Evolutionary conservation across 306 rosid species (phyloP).

Genomic region (Senna tora): DNA sequence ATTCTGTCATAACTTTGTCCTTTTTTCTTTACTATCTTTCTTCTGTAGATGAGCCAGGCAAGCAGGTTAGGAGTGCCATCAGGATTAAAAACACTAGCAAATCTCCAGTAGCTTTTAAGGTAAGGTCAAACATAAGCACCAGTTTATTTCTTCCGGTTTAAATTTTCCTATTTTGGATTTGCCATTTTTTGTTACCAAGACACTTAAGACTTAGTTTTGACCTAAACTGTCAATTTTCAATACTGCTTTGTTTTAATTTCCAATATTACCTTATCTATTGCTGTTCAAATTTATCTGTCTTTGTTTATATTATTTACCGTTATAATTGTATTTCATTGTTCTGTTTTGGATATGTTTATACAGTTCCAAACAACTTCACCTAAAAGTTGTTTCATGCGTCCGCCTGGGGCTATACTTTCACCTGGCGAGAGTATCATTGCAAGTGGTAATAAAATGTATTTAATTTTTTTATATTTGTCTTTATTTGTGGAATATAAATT

Average conservation of each 20-base stretch:
- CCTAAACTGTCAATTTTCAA: conserved; percentile 22
- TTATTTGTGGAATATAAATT: conserved; percentile 8
- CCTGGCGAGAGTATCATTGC: conserved; percentile 96
- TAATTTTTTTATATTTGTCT: conserved; percentile 1
- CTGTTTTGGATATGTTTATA: conserved; percentile 9
- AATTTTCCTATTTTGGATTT: conserved; percentile 5
- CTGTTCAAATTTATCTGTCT: neutral
- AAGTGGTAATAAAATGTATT: conserved; percentile 61
- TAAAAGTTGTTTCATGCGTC: conserved; percentile 99
- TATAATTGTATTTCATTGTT: conserved; percentile 35
- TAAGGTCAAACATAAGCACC: conserved; percentile 33
- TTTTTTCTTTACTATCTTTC: conserved; percentile 19
- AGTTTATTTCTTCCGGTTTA: conserved; percentile 5
- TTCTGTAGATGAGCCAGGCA: conserved; percentile 87
- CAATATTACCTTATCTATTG: conserved; percentile 4
- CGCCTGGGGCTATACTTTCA: conserved; percentile 91
- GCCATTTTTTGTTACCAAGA: conserved; percentile 17
- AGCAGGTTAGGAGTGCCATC: conserved; percentile 94
- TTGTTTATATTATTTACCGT: conserved; percentile 3
- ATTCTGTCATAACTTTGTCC: conserved; percentile 8
- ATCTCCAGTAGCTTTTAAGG: conserved; percentile 91
- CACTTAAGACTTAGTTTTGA: neutral
- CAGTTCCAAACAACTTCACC: conserved; percentile 99
- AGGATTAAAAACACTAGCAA: conserved; percentile 88
- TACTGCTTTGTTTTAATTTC: conserved; percentile 23